Percentiles rank a stretch among this genome's conserved stretches.
phyloP scores from a whole-genome alignment of 1,139 yeast genomes.

The Taphrina populina region DNA sequence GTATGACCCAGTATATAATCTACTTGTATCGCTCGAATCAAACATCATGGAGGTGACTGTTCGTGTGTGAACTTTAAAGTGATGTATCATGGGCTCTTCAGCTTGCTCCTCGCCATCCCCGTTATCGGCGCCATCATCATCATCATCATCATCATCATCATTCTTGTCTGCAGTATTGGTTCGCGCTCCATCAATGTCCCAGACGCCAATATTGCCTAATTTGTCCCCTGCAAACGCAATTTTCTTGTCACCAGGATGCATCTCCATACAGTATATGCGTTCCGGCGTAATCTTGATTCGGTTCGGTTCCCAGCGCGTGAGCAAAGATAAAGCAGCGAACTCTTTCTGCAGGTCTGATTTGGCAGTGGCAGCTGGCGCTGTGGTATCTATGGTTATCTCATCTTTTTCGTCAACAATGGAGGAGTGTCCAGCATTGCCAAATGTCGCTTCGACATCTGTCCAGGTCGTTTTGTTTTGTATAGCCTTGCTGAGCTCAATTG shows the following conservation, averaged over 20 bases:
- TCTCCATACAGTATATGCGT: slow-evolving; percentile 68
- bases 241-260: slow-evolving; percentile 71
- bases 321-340: slow-evolving; percentile 54
- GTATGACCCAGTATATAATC: slow-evolving; percentile 69
- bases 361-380: slow-evolving; percentile 37
- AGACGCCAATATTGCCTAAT: slow-evolving; percentile 77
- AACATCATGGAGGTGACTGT: slow-evolving; percentile 65
- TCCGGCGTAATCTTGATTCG: slow-evolving; percentile 70
- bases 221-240: slow-evolving; percentile 84
- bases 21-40: slow-evolving; percentile 53
- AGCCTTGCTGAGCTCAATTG: slow-evolving; percentile 34
- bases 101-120: slow-evolving; percentile 50
- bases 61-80: slow-evolving; percentile 73
- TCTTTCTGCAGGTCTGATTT: slow-evolving; percentile 54
- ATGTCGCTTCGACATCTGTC: slow-evolving; percentile 20
- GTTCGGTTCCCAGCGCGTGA: slow-evolving; percentile 62
- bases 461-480: slow-evolving; percentile 25
- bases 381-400: slow-evolving; percentile 47
- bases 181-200: slow-evolving; percentile 61
- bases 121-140: too few relatives aligned
- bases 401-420: slow-evolving; percentile 44
- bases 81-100: slow-evolving; percentile 57
- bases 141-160: slow-evolving; percentile 22
- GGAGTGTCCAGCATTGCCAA: background rate
- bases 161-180: background rate